Evolutionary conservation across 108 stramenopile species (phyloP).

Genomic region (Cyclotella choctawhatcheeana): DNA sequence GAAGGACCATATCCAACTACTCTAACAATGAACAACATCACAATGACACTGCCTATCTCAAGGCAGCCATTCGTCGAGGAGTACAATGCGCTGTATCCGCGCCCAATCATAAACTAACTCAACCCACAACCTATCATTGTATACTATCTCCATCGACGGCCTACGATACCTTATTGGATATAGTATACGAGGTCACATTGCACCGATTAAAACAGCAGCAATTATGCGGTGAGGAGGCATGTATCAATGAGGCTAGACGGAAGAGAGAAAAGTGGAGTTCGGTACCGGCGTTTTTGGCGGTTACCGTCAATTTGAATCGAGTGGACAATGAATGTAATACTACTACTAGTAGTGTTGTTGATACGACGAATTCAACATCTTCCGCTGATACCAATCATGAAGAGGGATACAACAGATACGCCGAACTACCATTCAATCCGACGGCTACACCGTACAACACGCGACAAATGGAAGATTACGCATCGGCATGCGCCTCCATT

Average conservation of each 20-base stretch:
- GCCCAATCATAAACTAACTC: slow-evolving; percentile 73
- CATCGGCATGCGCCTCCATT: slow-evolving; percentile 71
- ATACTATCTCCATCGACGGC: slow-evolving; percentile 57
- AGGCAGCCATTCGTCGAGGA: slow-evolving; percentile 61
- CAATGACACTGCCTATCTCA: slow-evolving; percentile 28
- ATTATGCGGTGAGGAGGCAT: slow-evolving; percentile 45
- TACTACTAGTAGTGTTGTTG: background rate
- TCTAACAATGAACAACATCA: background rate
- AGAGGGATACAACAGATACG: slow-evolving; percentile 32
- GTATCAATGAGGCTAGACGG: slow-evolving; percentile 47
- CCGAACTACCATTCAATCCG: slow-evolving; percentile 55
- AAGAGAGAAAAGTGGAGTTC: slow-evolving; percentile 73
- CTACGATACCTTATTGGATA: slow-evolving; percentile 59
- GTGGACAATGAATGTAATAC: background rate
- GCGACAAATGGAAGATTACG: slow-evolving; percentile 79
- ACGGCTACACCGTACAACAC: slow-evolving; percentile 64
- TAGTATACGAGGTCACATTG: slow-evolving; percentile 63
- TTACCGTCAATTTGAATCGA: slow-evolving; percentile 56
- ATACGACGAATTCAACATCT: too few species aligned
- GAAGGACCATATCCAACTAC: slow-evolving; percentile 44
- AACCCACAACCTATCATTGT: slow-evolving; percentile 69
- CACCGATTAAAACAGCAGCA: slow-evolving; percentile 27
- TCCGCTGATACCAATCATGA: too few species aligned
- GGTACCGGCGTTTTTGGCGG: slow-evolving; percentile 76
- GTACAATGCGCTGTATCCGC: slow-evolving; percentile 64